These are phyloP conservation scores for Penicillium sp. DNA, from an alignment of 2,329 filamentous ascomycete genomes.

Conservation along the genomic window DNA sequence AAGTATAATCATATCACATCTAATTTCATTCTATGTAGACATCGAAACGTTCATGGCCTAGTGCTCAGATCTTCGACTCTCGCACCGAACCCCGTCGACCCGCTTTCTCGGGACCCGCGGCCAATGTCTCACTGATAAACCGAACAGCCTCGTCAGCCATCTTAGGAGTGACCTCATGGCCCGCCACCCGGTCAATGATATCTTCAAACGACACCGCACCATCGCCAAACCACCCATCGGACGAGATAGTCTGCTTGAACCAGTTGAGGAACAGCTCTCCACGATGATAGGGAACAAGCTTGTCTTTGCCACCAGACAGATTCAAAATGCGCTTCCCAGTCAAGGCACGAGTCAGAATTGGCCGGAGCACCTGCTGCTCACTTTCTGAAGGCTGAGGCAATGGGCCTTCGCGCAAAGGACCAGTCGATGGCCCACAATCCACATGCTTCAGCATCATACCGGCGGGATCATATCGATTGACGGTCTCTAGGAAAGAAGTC, in stretches of 20 bases:
- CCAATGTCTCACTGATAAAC: constrained; percentile 52
- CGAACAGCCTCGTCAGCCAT: constrained; percentile 58
- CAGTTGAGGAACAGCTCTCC: constrained; percentile 58
- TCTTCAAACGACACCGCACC: constrained; percentile 56
- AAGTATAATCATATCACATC: background rate
- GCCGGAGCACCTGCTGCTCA: constrained; percentile 46
- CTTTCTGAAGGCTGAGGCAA: constrained; percentile 42
- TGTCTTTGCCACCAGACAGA: constrained; percentile 57
- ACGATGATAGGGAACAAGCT: constrained; percentile 60
- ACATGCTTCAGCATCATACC: constrained; percentile 65
- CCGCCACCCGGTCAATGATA: constrained; percentile 56
- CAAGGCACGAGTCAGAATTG: constrained; percentile 44
- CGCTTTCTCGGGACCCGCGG: constrained; percentile 22
- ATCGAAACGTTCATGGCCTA: background rate
- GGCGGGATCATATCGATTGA: constrained; percentile 71
- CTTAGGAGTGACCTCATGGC: constrained; percentile 57
- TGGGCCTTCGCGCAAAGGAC: constrained; percentile 30
- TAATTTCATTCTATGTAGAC: constrained; percentile 3
- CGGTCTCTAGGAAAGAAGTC: constrained; percentile 60
- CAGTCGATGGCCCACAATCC: constrained; percentile 20
- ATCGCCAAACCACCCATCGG: constrained; percentile 51
- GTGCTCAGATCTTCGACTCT: constrained; percentile 36
- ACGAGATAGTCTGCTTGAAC: constrained; percentile 50
- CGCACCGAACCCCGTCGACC: constrained; percentile 32
- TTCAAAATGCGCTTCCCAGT: constrained; percentile 56